phyloP scores from a whole-genome alignment of 352 stramenopile species.

The Globisporangium uncinulatum region DNA sequence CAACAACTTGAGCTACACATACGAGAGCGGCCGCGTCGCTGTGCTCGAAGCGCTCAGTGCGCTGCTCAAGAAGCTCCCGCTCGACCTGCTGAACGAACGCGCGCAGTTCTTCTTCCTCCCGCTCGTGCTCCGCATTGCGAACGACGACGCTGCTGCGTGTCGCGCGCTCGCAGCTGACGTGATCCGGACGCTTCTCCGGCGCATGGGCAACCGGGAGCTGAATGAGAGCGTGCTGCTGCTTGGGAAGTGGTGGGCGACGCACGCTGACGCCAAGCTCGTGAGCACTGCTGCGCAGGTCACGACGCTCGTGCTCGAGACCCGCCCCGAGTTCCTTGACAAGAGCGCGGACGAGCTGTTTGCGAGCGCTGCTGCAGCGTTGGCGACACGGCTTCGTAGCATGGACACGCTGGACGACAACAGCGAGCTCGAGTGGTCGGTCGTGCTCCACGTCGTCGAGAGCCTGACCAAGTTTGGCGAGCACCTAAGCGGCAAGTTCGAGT shows the following conservation, averaged over 20 bases:
- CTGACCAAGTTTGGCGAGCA: slow-evolving; percentile 63
- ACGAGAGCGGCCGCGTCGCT: slow-evolving; percentile 90
- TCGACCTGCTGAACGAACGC: slow-evolving; percentile 88
- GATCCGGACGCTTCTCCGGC: slow-evolving; percentile 83
- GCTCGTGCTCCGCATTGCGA: slow-evolving; percentile 94
- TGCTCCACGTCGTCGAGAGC: slow-evolving; percentile 56
- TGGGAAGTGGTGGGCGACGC: slow-evolving; percentile 74
- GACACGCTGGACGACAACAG: slow-evolving; percentile 34
- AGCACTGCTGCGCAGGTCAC: slow-evolving; percentile 72
- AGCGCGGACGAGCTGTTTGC: slow-evolving; percentile 38
- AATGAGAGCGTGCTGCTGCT: slow-evolving; percentile 88
- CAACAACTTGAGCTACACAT: slow-evolving; percentile 94
- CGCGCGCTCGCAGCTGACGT: slow-evolving; percentile 72
- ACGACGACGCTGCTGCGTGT: slow-evolving; percentile 91
- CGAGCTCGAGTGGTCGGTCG: slow-evolving; percentile 53
- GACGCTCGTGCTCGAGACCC: slow-evolving; percentile 58
- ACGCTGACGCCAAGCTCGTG: slow-evolving; percentile 55
- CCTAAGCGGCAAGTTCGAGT: slow-evolving; percentile 48
- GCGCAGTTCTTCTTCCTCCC: slow-evolving; percentile 94
- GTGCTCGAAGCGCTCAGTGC: slow-evolving; percentile 88
- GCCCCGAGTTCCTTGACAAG: slow-evolving; percentile 74
- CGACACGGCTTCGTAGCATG: slow-evolving; percentile 28
- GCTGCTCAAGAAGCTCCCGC: slow-evolving; percentile 90
- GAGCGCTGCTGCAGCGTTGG: slow-evolving; percentile 31
- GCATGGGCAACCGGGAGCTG: slow-evolving; percentile 87